Conservation (phyloP, 208 protist species). For the Strigomonas galati region DNA sequence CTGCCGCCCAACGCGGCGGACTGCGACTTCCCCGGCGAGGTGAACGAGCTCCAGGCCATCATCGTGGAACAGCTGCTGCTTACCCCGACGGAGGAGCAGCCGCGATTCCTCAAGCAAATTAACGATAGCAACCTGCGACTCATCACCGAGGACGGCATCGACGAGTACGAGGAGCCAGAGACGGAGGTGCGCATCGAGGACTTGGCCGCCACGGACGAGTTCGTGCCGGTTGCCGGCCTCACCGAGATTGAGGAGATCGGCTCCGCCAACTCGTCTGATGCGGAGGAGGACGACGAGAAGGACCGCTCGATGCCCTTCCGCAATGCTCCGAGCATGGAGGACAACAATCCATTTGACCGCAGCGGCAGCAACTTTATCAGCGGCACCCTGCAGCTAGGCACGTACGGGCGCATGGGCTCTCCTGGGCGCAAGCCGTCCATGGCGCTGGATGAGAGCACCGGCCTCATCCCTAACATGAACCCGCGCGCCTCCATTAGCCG, state of each 20-base stretch:
- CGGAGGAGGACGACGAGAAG: neutral
- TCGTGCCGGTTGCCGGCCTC: neutral
- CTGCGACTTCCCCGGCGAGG: slow-evolving; percentile 70
- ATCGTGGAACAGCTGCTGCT: slow-evolving; percentile 86
- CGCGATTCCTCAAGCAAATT: slow-evolving; percentile 69
- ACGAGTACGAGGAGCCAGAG: slow-evolving; percentile 14
- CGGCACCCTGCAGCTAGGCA: slow-evolving; percentile 1
- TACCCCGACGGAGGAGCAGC: slow-evolving; percentile 55
- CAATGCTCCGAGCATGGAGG: neutral
- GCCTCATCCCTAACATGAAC: slow-evolving; percentile 16
- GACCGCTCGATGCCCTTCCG: neutral
- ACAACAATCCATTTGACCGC: neutral
- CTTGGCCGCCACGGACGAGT: slow-evolving; percentile 7
- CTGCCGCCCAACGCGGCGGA: slow-evolving; percentile 55
- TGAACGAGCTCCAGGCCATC: slow-evolving; percentile 71
- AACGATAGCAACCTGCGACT: slow-evolving; percentile 80
- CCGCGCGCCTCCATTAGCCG: slow-evolving; percentile 38
- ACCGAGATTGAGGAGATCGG: slow-evolving; percentile 7
- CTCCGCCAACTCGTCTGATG: slow-evolving; percentile 7
- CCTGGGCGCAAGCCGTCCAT: slow-evolving; percentile 7
- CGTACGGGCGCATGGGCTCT: neutral
- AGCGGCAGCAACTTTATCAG: neutral
- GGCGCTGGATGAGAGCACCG: slow-evolving; percentile 22
- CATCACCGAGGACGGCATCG: slow-evolving; percentile 47
- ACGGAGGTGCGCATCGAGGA: slow-evolving; percentile 9